phyloP scores from a whole-genome alignment of 2,329 filamentous ascomycete species.

The Ceratocystis ficicola region DNA sequence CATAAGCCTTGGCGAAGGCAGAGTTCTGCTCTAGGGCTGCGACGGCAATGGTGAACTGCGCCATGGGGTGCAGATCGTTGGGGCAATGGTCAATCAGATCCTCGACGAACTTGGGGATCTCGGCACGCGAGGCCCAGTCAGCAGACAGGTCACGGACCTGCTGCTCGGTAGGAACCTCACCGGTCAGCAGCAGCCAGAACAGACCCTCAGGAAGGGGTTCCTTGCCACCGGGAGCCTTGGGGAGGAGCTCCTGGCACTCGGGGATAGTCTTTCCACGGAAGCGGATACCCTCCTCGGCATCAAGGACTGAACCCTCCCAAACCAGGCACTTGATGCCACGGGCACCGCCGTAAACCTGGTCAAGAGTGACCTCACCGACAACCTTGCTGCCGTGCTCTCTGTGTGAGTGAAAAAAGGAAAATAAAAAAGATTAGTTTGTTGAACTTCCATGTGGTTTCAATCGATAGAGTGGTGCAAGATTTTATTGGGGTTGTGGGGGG shows the following conservation, averaged over 20 bases:
- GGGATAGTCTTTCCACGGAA: constrained; percentile 99
- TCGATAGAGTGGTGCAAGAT: background rate
- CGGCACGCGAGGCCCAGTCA: constrained; percentile 96
- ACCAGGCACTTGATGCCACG: constrained; percentile 98
- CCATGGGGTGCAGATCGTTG: constrained; percentile 97
- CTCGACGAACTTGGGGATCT: constrained; percentile 94
- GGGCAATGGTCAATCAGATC: constrained; percentile 99
- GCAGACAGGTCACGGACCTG: constrained; percentile 97
- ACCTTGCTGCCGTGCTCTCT: constrained; percentile 94
- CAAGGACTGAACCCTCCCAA: constrained; percentile 97
- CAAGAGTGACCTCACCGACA: constrained; percentile 92
- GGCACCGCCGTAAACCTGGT: constrained; percentile 98
- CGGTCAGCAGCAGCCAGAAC: constrained; percentile 98
- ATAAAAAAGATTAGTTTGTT: constrained; percentile 18
- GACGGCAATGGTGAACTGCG: constrained; percentile 95
- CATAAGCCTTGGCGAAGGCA: constrained; percentile 94
- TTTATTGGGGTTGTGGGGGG: constrained; percentile 15
- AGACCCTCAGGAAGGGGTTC: constrained; percentile 98
- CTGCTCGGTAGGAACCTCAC: constrained; percentile 93
- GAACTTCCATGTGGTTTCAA: background rate
- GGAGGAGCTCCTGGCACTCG: constrained; percentile 94
- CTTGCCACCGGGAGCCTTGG: constrained; percentile 90
- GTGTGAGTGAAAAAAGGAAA: constrained; percentile 15
- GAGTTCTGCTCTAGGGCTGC: constrained; percentile 98
- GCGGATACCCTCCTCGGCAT: constrained; percentile 96